Base-by-base conservation (phyloP, 1,284 basidiomycete species). In the Sanghuangporus sanghuang region DNA sequence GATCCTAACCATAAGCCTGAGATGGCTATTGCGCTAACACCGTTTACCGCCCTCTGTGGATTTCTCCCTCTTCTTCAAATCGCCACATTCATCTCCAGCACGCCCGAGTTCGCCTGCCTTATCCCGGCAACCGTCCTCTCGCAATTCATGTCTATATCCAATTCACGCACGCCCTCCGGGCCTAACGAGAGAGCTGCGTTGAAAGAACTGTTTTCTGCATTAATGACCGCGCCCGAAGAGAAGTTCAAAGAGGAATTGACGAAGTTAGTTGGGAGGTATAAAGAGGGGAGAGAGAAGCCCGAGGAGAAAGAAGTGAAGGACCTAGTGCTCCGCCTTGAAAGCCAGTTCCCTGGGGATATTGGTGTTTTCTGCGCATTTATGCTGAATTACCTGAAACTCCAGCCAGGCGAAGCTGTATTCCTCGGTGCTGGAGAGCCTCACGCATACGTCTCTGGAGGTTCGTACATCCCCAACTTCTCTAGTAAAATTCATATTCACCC, bases 1-100 rank as follows among this genome's bases (percentile, higher is more conserved):
- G 94, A 98, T 75, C 83, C 87, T 12, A 97, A 97, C 71, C 95
- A 97, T 72, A 98, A 98, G 77, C 97, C 97, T 3, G 97, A 99
- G 75, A 97, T 99, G 94, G 95, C 96, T 11, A 85, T 99, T 58
- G 97, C 97, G 0, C 77, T 99, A 62, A 96, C 95, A 0, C 85
- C 89, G 6, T 99, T 99, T 79, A 81, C 82, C 44, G 97, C 93
- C 0, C 84, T 99, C 72, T 97, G 95, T 72, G 95, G 95, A 38
- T 98, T 97, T 78, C 81, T 89, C 11, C 95, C 95, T 3, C 81
- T 95, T 1, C 72, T 79, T 0, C 79, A 86, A 60, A 93, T 98
- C 69, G 83, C 85, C 12, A 73, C 78, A 6, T 85, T 87, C 74
- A 81, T 99, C 63, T 71, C 77, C 38, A 75, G 73, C 36, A 90